Conservation (phyloP, 2,329 filamentous ascomycete genomes). For the Beauveria sp. region DNA sequence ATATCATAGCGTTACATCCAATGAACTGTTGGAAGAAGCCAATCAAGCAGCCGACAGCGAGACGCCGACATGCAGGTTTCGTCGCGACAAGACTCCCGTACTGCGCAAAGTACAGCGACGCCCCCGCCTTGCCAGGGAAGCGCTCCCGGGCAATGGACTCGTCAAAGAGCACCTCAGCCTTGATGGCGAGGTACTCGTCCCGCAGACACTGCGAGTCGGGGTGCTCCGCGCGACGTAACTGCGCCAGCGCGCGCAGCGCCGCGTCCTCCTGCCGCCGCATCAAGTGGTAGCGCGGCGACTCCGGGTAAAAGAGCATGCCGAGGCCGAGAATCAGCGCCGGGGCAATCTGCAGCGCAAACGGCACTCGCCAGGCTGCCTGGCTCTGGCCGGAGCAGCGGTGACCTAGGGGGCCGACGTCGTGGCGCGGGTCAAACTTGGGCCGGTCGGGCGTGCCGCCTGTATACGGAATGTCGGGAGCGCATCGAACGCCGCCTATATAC, state of each 20-base stretch:
- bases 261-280: slow-evolving; percentile 25
- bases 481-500: slow-evolving; percentile 36
- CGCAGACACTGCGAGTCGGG: slow-evolving; percentile 23
- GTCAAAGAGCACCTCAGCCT: slow-evolving; percentile 31
- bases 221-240: slow-evolving; percentile 24
- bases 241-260: slow-evolving; percentile 23
- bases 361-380: slow-evolving; percentile 37
- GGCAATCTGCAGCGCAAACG: slow-evolving; percentile 42
- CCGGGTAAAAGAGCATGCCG: slow-evolving; percentile 46
- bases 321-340: slow-evolving; percentile 47
- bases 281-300: slow-evolving; percentile 27
- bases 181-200: slow-evolving; percentile 28
- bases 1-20: slow-evolving; percentile 40
- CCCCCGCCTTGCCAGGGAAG: slow-evolving; percentile 24
- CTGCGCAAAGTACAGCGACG: slow-evolving; percentile 24
- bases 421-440: slow-evolving; percentile 34
- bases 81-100: slow-evolving; percentile 24
- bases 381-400: slow-evolving; percentile 36
- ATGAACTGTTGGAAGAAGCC: slow-evolving; percentile 50
- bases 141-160: slow-evolving; percentile 20
- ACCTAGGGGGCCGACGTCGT: slow-evolving; percentile 31
- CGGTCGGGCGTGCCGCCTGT: slow-evolving; percentile 31
- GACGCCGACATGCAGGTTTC: slow-evolving; percentile 30
- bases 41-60: slow-evolving; percentile 45
- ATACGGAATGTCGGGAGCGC: slow-evolving; percentile 39